phyloP scores from a whole-genome alignment of 2,329 filamentous ascomycete genomes.

The Stachybotrys chartarum region DNA sequence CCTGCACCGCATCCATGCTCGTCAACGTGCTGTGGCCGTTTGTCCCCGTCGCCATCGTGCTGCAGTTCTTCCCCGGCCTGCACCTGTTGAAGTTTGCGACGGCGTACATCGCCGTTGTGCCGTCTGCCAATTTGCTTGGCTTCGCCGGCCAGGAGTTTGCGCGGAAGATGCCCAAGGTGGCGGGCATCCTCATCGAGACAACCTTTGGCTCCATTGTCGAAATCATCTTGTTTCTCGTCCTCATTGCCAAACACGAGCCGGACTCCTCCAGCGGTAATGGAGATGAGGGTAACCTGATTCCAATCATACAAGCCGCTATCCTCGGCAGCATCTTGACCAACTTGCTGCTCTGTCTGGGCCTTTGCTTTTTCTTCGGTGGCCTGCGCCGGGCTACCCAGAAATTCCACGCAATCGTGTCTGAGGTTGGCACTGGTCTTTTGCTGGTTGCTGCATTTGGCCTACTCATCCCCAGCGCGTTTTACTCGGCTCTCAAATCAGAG shows the following conservation, averaged over 20 bases:
- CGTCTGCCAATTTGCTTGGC: constrained; percentile 40
- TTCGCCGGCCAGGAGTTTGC: constrained; percentile 50
- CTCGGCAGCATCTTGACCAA: constrained; percentile 64
- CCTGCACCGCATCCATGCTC: constrained; percentile 34
- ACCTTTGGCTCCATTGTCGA: constrained; percentile 59
- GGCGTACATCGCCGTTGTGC: constrained; percentile 41
- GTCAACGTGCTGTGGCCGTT: constrained; percentile 43
- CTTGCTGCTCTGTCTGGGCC: constrained; percentile 56
- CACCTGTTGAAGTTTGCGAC: constrained; percentile 38
- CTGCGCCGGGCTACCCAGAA: constrained; percentile 49
- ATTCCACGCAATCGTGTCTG: constrained; percentile 60
- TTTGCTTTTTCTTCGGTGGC: constrained; percentile 62
- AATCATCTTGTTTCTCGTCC: constrained; percentile 60
- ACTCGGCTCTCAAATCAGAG: constrained; percentile 25
- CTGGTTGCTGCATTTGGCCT: constrained; percentile 46
- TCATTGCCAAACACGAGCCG: constrained; percentile 34
- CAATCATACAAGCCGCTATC: constrained; percentile 62
- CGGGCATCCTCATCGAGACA: constrained; percentile 43
- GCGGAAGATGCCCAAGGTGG: constrained; percentile 56
- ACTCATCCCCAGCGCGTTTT: constrained; percentile 26
- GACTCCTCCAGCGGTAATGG: constrained; percentile 10
- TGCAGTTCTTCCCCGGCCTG: constrained; percentile 26
- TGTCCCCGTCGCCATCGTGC: constrained; percentile 35
- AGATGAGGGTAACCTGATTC: constrained; percentile 33
- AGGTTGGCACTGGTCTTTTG: constrained; percentile 59